These are phyloP conservation scores for Coemansia sp. DNA, from an alignment of 192 early-diverging fungal genomes.

Conservation along the genomic window DNA sequence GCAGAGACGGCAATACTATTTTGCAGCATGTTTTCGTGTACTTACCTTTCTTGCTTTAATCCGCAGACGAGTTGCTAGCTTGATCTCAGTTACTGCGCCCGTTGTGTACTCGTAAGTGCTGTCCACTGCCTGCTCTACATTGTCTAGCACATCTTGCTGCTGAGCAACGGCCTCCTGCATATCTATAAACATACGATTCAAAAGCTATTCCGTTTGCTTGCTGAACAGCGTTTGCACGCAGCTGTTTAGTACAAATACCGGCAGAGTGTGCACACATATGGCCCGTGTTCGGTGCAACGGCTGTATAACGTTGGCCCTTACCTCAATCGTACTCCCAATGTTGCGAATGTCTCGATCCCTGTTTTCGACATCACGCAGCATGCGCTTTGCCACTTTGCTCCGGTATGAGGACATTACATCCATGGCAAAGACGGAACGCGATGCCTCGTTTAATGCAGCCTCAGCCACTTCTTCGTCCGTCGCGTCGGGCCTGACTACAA, in stretches of 20 bases:
- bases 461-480: conserved; percentile 45
- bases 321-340: conserved; percentile 41
- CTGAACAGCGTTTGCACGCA: not conserved
- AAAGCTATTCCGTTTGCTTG: conserved; percentile 13
- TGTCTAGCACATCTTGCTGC: conserved; percentile 50
- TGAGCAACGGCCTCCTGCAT: conserved; percentile 35
- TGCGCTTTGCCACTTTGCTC: conserved; percentile 37
- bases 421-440: conserved; percentile 50
- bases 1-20: not conserved
- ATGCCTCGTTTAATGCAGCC: conserved; percentile 32
- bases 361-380: conserved; percentile 49
- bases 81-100: conserved; percentile 19
- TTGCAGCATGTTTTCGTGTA: not conserved
- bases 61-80: conserved; percentile 31
- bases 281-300: no score
- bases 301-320: not conserved
- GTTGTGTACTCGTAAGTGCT: conserved; percentile 27
- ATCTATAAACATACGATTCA: conserved; percentile 48
- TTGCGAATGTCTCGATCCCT: conserved; percentile 44
- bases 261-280: not conserved
- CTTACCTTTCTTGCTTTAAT: conserved; percentile 45
- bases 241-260: not conserved
- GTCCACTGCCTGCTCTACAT: conserved; percentile 48
- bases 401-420: conserved; percentile 49
- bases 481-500: conserved; percentile 41